phyloP scores from a whole-genome alignment of 257 asterid genomes.

The Plantago major region DNA sequence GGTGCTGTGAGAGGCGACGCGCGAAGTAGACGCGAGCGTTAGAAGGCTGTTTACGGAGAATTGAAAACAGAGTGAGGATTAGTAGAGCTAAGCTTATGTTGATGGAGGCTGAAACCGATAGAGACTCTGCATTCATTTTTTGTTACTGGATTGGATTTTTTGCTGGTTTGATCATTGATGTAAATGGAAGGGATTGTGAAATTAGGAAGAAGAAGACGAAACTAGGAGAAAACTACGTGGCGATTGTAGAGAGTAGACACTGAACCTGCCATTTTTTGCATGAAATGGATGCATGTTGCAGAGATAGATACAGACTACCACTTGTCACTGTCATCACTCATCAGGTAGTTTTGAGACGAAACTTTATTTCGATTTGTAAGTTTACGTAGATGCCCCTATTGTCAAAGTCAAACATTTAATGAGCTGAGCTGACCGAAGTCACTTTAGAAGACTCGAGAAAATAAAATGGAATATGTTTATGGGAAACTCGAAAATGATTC shows the following conservation, averaged over 20 bases:
- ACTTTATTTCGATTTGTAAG: no score
- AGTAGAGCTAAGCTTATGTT: conserved; percentile 71
- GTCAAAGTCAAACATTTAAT: no score
- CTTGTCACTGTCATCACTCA: no score
- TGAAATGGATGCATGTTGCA: conserved; percentile 7
- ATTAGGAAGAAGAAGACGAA: background rate
- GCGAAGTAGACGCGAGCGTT: conserved; percentile 64
- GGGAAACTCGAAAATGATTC: no score
- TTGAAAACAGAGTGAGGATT: conserved; percentile 58
- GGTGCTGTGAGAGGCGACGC: conserved; percentile 73
- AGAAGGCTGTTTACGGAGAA: conserved; percentile 62
- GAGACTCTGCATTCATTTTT: conserved; percentile 59
- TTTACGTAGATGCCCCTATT: no score
- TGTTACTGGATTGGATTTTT: background rate
- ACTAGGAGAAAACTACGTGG: conserved; percentile 30
- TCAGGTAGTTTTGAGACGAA: no score
- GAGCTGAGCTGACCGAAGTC: no score
- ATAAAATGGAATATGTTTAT: no score
- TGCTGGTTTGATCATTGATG: background rate
- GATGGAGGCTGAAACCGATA: conserved; percentile 65
- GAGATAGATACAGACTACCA: no score
- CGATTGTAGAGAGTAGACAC: conserved; percentile 23
- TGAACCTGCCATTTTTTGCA: conserved; percentile 13
- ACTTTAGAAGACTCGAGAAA: no score
- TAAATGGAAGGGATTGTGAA: background rate